Percentiles rank a stretch among this genome's conserved stretches.
phyloP scores from a whole-genome alignment of 352 stramenopile species.

The Pythium phragmitis region DNA sequence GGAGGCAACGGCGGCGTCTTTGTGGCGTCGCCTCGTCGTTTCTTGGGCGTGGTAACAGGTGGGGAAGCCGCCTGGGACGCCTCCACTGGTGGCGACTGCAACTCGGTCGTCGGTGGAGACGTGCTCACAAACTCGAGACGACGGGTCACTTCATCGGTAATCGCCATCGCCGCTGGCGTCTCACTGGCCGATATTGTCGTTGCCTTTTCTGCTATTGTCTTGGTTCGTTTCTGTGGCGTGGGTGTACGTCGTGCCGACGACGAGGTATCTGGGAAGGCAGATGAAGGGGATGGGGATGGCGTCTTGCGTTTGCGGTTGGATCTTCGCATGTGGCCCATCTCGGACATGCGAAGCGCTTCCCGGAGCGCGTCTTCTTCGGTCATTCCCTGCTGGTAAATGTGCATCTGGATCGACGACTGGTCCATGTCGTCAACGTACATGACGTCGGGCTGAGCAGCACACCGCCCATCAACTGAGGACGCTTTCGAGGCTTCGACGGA shows the following conservation, averaged over 20 bases:
- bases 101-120: conserved; percentile 1
- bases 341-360: conserved; percentile 61
- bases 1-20: conserved; percentile 2
- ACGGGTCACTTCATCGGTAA: conserved; percentile 21
- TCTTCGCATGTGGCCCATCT: conserved; percentile 25
- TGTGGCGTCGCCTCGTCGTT: background rate
- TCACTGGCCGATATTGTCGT: background rate
- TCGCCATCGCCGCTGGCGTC: background rate
- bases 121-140: conserved; percentile 22
- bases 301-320: conserved; percentile 29
- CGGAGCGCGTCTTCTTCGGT: conserved; percentile 70
- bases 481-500: background rate
- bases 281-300: conserved; percentile 1
- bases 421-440: conserved; percentile 31
- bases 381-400: conserved; percentile 71
- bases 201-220: background rate
- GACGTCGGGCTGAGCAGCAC: background rate
- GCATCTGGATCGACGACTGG: conserved; percentile 36
- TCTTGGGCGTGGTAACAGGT: background rate
- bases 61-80: background rate
- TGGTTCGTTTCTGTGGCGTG: conserved; percentile 3
- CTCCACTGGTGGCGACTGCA: background rate
- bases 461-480: background rate
- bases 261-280: background rate
- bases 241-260: conserved; percentile 5